A percentile compares a stretch with the other conserved stretches of the same genome.
These are phyloP conservation scores for Pleurotus salmoneostramineus DNA, from an alignment of 768 basidiomycete species.

Conservation along the genomic window DNA sequence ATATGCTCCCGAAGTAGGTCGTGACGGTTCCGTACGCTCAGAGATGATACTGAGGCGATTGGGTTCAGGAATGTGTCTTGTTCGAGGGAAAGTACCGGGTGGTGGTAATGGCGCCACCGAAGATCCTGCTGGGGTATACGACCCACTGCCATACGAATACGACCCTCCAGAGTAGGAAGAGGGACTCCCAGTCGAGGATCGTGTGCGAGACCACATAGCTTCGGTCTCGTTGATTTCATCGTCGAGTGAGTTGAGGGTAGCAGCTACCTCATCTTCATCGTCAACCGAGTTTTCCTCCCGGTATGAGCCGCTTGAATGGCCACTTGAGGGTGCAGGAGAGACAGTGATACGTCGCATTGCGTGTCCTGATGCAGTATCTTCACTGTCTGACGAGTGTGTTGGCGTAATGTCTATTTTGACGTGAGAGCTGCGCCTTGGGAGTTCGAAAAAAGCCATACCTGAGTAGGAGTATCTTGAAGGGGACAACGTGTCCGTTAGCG, in stretches of 20 bases:
- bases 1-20: constrained; percentile 48
- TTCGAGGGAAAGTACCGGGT: constrained; percentile 32
- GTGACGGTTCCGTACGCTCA: constrained; percentile 70
- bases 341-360: constrained; percentile 51
- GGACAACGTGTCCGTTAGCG: constrained; percentile 50
- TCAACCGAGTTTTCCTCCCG: constrained; percentile 58
- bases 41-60: constrained; percentile 73
- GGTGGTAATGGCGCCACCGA: constrained; percentile 37
- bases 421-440: not conserved
- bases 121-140: constrained; percentile 28
- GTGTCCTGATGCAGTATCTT: constrained; percentile 32
- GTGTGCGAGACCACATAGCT: constrained; percentile 61
- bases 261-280: constrained; percentile 79
- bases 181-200: constrained; percentile 23
- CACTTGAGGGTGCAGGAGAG: constrained; percentile 43
- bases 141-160: constrained; percentile 32
- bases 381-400: constrained; percentile 44
- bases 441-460: constrained; percentile 31
- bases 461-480: constrained; percentile 62
- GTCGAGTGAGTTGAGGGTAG: constrained; percentile 61
- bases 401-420: constrained; percentile 32
- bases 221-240: constrained; percentile 65
- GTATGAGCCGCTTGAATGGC: constrained; percentile 32
- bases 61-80: constrained; percentile 28
- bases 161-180: constrained; percentile 31